phyloP scores from a whole-genome alignment of 306 rosid genomes.

The Malus asiatica region DNA sequence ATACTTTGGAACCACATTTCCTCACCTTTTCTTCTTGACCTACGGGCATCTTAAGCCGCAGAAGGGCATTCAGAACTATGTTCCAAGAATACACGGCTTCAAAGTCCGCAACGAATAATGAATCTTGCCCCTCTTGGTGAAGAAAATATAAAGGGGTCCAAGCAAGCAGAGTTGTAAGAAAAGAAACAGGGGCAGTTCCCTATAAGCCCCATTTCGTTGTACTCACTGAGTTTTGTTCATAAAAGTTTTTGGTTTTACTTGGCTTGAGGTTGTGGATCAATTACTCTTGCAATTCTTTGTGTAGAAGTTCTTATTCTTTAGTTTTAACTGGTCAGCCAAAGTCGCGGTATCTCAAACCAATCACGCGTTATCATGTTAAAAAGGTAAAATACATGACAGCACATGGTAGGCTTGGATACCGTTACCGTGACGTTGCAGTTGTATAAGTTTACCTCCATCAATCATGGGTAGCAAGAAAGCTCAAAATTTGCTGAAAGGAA shows the following conservation, averaged over 20 bases:
- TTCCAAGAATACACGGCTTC: slow-evolving; percentile 55
- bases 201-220: not conserved
- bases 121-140: not conserved
- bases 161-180: not conserved
- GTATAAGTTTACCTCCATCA: too few relatives aligned
- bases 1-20: slow-evolving; percentile 61
- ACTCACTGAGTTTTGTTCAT: not conserved
- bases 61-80: slow-evolving; percentile 37
- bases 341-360: not conserved
- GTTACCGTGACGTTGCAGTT: too few relatives aligned
- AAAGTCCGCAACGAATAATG: slow-evolving; percentile 31
- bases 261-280: not conserved
- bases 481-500: not conserved
- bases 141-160: not conserved
- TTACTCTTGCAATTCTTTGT: not conserved
- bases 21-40: slow-evolving; percentile 52
- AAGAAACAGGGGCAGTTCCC: not conserved
- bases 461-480: not conserved
- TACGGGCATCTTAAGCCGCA: slow-evolving; percentile 51
- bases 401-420: too few relatives aligned
- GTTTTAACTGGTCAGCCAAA: not conserved
- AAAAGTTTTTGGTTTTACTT: not conserved
- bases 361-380: too few relatives aligned
- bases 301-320: not conserved
- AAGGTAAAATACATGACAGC: not conserved